Percentiles rank a stretch among this genome's conserved stretches.
Conservation (phyloP, 192 early-diverging fungal genomes). For the Funneliformis mosseae region DNA sequence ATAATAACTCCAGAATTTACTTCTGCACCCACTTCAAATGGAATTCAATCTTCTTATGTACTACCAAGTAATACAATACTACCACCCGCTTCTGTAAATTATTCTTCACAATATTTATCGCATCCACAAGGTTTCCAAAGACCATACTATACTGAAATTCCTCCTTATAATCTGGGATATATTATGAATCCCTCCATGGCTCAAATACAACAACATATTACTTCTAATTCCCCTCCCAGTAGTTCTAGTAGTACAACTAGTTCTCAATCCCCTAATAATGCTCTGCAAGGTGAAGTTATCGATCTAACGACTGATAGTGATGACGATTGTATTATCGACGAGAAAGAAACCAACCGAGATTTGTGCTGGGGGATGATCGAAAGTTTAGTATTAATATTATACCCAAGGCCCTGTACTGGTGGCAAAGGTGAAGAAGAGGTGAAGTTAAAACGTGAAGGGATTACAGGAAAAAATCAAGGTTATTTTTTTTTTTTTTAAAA, state of each 20-base stretch:
- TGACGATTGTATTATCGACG: conserved; percentile 42
- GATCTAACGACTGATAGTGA: conserved; percentile 42
- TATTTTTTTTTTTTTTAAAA: neutral
- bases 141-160: neutral
- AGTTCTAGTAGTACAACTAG: conserved; percentile 20
- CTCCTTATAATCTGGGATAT: neutral
- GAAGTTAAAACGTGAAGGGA: conserved; percentile 37
- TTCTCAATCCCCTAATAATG: conserved; percentile 14
- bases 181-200: neutral
- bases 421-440: conserved; percentile 38
- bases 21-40: too few species aligned
- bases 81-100: neutral
- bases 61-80: too few species aligned
- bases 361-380: conserved; percentile 48
- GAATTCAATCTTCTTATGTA: too few species aligned
- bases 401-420: conserved; percentile 40
- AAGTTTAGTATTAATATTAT: conserved; percentile 38
- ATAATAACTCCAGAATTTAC: too few species aligned
- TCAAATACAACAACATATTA: conserved; percentile 12
- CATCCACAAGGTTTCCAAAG: neutral
- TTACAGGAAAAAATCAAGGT: conserved; percentile 40
- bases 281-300: conserved; percentile 15
- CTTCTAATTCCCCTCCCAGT: conserved; percentile 1
- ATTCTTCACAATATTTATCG: neutral
- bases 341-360: conserved; percentile 42